Conservation (phyloP, 2,329 filamentous ascomycete species). For the Xylaria sp. region DNA sequence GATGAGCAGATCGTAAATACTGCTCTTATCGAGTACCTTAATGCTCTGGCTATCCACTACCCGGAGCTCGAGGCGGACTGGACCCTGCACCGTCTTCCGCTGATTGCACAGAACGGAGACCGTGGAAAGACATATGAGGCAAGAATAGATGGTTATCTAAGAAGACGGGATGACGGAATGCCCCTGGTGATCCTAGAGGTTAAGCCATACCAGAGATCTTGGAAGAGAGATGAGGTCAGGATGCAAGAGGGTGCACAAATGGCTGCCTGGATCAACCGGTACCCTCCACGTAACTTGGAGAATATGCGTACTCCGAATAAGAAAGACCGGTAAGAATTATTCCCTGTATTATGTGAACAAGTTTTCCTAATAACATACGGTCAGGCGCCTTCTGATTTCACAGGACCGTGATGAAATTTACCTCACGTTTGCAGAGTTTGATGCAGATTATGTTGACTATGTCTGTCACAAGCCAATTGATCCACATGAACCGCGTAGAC, state of each 20-base stretch:
- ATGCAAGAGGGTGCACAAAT: conserved; percentile 30
- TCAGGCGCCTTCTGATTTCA: conserved; percentile 18
- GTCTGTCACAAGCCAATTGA: conserved; percentile 2
- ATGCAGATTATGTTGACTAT: conserved; percentile 20
- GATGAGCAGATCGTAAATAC: conserved; percentile 30
- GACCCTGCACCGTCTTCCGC: neutral
- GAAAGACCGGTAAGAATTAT: neutral
- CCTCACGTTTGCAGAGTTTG: conserved; percentile 13
- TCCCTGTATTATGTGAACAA: neutral
- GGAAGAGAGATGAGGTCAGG: neutral
- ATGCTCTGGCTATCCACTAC: conserved; percentile 16
- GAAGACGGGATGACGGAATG: neutral
- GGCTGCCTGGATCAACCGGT: conserved; percentile 19
- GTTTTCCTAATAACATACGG: neutral
- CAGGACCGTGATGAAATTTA: conserved; percentile 13
- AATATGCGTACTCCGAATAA: too few species aligned
- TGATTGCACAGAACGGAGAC: neutral
- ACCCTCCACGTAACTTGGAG: neutral
- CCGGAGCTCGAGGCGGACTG: conserved; percentile 11
- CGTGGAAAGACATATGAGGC: conserved; percentile 18
- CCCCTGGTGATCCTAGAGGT: conserved; percentile 10
- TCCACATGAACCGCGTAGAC: too few species aligned
- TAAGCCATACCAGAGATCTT: neutral
- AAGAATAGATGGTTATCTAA: conserved; percentile 23
- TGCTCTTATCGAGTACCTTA: conserved; percentile 27